A percentile compares a stretch with the other conserved stretches of the same genome.
Evolutionary conservation across 257 asterid genomes (phyloP).

Genomic region (Primulina huaijiensis): DNA sequence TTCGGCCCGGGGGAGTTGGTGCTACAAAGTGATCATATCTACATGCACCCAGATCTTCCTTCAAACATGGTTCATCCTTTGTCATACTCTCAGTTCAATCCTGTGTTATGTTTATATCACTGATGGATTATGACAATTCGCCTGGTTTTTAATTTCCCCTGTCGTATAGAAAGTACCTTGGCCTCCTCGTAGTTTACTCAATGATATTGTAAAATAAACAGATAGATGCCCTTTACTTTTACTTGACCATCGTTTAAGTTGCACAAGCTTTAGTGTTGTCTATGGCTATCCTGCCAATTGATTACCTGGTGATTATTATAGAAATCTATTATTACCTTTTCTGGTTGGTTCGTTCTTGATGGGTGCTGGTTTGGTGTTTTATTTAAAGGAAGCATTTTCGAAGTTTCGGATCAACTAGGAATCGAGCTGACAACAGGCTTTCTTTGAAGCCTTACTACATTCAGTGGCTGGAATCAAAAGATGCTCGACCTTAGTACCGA

Average conservation of each 20-base stretch:
- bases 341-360: constrained; percentile 94
- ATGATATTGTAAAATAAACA: no score
- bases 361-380: constrained; percentile 99
- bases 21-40: constrained; percentile 69
- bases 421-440: constrained; percentile 84
- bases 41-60: constrained; percentile 87
- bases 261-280: neutral
- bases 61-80: constrained; percentile 70
- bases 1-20: constrained; percentile 70
- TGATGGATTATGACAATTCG: neutral
- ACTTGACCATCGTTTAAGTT: no score
- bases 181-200: neutral
- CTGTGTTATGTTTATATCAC: neutral
- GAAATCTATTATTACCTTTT: constrained; percentile 1
- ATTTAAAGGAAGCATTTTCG: constrained; percentile 61
- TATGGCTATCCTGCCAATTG: neutral
- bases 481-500: constrained; percentile 74
- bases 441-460: constrained; percentile 92
- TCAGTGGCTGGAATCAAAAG: constrained; percentile 97
- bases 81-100: constrained; percentile 22
- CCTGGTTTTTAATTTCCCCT: neutral
- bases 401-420: constrained; percentile 66
- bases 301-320: neutral
- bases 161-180: no score
- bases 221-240: no score